Conservation (phyloP, 768 basidiomycete species). For the Leccinum subtestaceum region DNA sequence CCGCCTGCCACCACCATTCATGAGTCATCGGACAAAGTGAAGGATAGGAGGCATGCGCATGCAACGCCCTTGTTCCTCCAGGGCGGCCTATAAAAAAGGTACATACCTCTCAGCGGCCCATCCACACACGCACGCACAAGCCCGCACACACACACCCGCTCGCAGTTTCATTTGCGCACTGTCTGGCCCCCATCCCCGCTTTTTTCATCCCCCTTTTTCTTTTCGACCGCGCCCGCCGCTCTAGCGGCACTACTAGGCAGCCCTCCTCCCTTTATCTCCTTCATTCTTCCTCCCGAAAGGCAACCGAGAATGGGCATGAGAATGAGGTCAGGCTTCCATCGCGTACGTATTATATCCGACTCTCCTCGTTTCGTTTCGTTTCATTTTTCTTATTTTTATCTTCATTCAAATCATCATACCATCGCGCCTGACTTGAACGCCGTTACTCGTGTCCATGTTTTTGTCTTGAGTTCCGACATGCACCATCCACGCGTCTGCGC, state of each 20-base stretch:
- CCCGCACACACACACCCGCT: neutral
- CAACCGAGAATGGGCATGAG: conserved; percentile 9
- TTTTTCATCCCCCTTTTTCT: neutral
- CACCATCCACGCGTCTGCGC: conserved; percentile 5
- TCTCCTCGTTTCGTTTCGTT: neutral
- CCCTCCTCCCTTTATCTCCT: neutral
- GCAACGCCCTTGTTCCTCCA: conserved; percentile 11
- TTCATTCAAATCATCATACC: neutral
- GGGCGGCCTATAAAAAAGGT: conserved; percentile 14
- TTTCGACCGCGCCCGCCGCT: neutral
- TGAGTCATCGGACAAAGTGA: neutral
- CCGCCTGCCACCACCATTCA: neutral
- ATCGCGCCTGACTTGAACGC: neutral
- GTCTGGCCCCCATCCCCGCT: neutral
- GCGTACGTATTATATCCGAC: conserved; percentile 6
- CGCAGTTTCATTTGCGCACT: neutral
- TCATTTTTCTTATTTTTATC: neutral
- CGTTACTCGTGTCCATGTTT: neutral
- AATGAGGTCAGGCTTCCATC: conserved; percentile 3
- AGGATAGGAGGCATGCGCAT: neutral
- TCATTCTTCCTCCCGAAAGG: neutral
- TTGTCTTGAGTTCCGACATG: conserved; percentile 2
- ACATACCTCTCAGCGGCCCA: neutral
- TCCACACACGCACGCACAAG: neutral
- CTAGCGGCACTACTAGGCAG: neutral